Evolutionary conservation across 1,284 basidiomycete genomes (phyloP).

Genomic region (Fistulinella cinereoalba): DNA sequence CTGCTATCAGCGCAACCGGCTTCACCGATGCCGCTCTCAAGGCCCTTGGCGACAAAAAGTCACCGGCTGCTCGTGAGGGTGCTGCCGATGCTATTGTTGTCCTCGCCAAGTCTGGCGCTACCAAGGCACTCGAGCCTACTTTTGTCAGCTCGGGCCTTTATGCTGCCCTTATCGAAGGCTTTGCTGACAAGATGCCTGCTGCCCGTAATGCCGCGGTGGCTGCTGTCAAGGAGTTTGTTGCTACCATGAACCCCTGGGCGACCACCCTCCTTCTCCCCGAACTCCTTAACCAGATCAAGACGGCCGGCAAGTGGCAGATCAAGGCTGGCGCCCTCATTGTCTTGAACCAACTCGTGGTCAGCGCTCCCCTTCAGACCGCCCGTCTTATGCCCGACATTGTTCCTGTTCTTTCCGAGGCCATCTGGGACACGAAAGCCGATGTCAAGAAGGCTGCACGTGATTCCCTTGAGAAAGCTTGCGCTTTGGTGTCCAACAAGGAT

Average conservation of each 20-base stretch:
- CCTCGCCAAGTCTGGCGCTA: constrained; percentile 76
- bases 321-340: constrained; percentile 88
- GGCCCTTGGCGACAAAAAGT: constrained; percentile 90
- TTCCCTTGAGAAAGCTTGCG: constrained; percentile 90
- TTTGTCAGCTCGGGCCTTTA: constrained; percentile 87
- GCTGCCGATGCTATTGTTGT: constrained; percentile 72
- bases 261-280: constrained; percentile 82
- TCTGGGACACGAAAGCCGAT: constrained; percentile 99
- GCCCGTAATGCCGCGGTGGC: constrained; percentile 83
- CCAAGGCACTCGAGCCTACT: constrained; percentile 85
- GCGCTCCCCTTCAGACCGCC: constrained; percentile 83
- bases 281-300: constrained; percentile 92
- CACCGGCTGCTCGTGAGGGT: constrained; percentile 81
- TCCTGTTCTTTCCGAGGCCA: constrained; percentile 92
- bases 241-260: constrained; percentile 90
- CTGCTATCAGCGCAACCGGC: constrained; percentile 73
- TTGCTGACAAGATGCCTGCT: constrained; percentile 90
- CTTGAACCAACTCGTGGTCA: constrained; percentile 88
- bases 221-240: constrained; percentile 79
- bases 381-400: constrained; percentile 95
- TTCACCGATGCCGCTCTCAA: constrained; percentile 82
- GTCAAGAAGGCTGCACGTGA: constrained; percentile 99
- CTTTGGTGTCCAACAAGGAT: constrained; percentile 98
- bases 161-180: constrained; percentile 83
- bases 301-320: constrained; percentile 98